Conservation (phyloP, 257 asterid species). For the Prunella vulgaris region DNA sequence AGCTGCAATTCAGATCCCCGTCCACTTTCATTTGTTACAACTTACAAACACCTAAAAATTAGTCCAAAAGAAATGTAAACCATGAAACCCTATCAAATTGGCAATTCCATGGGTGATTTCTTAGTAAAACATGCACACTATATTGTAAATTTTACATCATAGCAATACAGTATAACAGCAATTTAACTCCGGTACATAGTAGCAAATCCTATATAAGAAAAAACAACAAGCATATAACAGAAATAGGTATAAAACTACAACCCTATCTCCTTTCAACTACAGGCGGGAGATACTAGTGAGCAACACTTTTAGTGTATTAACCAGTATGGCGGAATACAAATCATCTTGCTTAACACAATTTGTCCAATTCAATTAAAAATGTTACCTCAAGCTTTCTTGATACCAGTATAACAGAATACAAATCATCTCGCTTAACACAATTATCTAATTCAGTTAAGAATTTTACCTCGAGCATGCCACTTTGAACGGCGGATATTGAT, state of each 20-base stretch:
- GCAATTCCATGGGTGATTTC: not conserved
- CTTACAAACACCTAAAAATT: not conserved
- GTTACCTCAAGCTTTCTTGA: conserved; percentile 77
- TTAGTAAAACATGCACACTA: not conserved
- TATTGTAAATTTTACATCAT: not conserved
- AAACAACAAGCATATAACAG: not conserved
- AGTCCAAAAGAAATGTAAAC: not conserved
- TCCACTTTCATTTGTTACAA: conserved; percentile 1
- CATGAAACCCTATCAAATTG: not conserved
- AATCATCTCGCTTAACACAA: not conserved
- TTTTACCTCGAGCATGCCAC: conserved; percentile 90
- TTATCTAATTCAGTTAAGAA: not conserved
- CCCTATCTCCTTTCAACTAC: conserved; percentile 5
- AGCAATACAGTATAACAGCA: not conserved
- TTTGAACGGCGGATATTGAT: conserved; percentile 73
- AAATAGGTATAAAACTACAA: not conserved
- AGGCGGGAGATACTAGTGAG: not conserved
- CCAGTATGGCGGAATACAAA: conserved; percentile 4
- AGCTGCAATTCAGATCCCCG: not conserved
- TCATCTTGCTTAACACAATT: not conserved
- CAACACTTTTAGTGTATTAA: not conserved
- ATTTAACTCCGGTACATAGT: not conserved
- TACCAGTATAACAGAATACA: conserved; percentile 2
- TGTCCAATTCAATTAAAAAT: not conserved
- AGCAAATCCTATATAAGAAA: not conserved